These are phyloP conservation scores for Pseudocohnilembus persalinus DNA, from an alignment of 169 alveolate species.

Conservation along the genomic window DNA sequence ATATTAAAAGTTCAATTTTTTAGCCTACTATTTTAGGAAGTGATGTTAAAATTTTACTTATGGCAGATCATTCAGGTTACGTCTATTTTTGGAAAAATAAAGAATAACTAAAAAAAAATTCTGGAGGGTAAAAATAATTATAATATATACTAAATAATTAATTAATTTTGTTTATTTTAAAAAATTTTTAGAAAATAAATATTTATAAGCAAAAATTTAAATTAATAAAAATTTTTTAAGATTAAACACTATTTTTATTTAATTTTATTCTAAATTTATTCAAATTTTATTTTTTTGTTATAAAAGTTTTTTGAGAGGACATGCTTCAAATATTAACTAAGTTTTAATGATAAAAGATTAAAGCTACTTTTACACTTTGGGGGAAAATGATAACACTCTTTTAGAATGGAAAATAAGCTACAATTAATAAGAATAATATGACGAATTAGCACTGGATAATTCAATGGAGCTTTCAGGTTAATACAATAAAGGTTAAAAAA, in stretches of 20 bases:
- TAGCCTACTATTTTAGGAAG: conserved; percentile 54
- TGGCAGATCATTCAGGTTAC: conserved; percentile 71
- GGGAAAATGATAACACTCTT: conserved; percentile 55
- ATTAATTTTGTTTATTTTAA: too few species aligned
- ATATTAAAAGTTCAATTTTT: conserved; percentile 12
- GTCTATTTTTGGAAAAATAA: conserved; percentile 59
- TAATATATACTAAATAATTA: too few species aligned
- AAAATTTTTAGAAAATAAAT: too few species aligned
- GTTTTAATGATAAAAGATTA: conserved; percentile 49
- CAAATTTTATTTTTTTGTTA: too few species aligned
- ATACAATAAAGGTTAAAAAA: too few species aligned
- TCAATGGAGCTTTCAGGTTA: too few species aligned
- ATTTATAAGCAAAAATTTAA: too few species aligned
- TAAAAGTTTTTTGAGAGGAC: conserved; percentile 58
- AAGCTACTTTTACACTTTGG: conserved; percentile 51
- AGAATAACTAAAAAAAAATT: conserved; percentile 53
- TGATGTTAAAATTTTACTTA: conserved; percentile 40
- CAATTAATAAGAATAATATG: too few species aligned
- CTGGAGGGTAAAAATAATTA: conserved; percentile 33
- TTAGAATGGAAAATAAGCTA: conserved; percentile 60
- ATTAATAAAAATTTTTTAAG: too few species aligned
- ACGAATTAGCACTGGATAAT: too few species aligned
- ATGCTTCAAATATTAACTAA: conserved; percentile 54
- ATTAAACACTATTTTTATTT: too few species aligned
- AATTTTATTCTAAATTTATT: too few species aligned